phyloP scores from a whole-genome alignment of 2,329 filamentous ascomycete genomes.

The Colletotrichum tofieldiae region DNA sequence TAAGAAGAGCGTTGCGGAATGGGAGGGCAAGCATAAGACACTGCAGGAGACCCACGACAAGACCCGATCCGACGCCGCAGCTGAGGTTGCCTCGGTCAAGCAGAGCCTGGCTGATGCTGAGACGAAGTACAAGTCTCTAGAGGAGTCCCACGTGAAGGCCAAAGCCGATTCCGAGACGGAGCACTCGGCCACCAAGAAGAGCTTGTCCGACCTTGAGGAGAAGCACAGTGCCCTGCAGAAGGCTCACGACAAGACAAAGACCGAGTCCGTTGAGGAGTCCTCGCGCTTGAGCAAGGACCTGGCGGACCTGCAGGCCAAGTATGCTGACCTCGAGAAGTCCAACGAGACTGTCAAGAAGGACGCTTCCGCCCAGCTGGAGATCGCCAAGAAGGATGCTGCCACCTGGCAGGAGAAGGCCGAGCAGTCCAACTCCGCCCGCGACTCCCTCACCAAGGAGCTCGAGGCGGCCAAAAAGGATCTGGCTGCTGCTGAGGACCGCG shows the following conservation, averaged over 20 bases:
- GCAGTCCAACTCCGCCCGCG: slow-evolving; percentile 21
- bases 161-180: slow-evolving; percentile 27
- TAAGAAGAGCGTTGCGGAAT: too few species aligned
- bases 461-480: slow-evolving; percentile 47
- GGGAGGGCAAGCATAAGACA: slow-evolving; percentile 48
- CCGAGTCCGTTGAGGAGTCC: slow-evolving; percentile 40
- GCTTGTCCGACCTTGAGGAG: slow-evolving; percentile 43
- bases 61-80: slow-evolving; percentile 51
- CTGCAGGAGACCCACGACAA: slow-evolving; percentile 48
- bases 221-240: slow-evolving; percentile 36
- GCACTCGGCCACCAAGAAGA: slow-evolving; percentile 35
- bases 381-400: slow-evolving; percentile 35
- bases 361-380: slow-evolving; percentile 32
- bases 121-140: slow-evolving; percentile 44
- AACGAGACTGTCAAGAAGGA: slow-evolving; percentile 23
- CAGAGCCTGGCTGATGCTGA: slow-evolving; percentile 49
- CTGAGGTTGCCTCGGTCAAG: slow-evolving; percentile 50
- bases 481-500: slow-evolving; percentile 43
- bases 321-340: slow-evolving; percentile 34
- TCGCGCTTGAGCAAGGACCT: slow-evolving; percentile 36
- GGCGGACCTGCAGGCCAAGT: slow-evolving; percentile 27
- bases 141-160: slow-evolving; percentile 47
- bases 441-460: slow-evolving; percentile 41
- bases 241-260: slow-evolving; percentile 44
- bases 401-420: slow-evolving; percentile 36